phyloP scores from a whole-genome alignment of 1,284 basidiomycete genomes.

The Schizopora paradoxa region DNA sequence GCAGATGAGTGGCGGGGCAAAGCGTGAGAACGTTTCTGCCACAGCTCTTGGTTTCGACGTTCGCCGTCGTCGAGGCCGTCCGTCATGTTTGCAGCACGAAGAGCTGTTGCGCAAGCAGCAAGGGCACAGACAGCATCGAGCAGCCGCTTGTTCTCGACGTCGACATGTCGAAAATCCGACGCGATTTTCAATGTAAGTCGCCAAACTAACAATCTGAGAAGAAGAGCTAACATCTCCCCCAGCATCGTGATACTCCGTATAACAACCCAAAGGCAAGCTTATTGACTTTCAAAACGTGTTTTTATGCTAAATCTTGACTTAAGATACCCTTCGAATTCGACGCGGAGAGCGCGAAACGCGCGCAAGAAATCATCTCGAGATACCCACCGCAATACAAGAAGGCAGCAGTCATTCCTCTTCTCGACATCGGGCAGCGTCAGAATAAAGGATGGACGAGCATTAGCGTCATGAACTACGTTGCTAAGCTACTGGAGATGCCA shows the following conservation, averaged over 20 bases:
- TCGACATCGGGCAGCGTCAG: conserved; percentile 95
- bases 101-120: too few species aligned
- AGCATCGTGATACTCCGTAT: conserved; percentile 93
- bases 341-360: conserved; percentile 76
- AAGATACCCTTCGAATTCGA: conserved; percentile 91
- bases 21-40: too few species aligned
- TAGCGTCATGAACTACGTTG: conserved; percentile 98
- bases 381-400: conserved; percentile 99
- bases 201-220: too few species aligned
- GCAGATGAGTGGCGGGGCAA: too few species aligned
- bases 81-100: too few species aligned
- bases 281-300: neutral
- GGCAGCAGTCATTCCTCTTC: conserved; percentile 92
- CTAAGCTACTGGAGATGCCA: conserved; percentile 88
- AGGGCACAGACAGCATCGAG: too few species aligned
- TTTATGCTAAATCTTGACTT: conserved; percentile 1
- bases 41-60: too few species aligned
- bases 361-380: conserved; percentile 84
- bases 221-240: too few species aligned
- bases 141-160: too few species aligned
- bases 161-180: too few species aligned
- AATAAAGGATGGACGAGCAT: conserved; percentile 99
- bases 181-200: too few species aligned
- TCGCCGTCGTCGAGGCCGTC: too few species aligned
- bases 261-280: conserved; percentile 77